Conservation (phyloP, 768 basidiomycete genomes). For the Kondoa malvinella region DNA sequence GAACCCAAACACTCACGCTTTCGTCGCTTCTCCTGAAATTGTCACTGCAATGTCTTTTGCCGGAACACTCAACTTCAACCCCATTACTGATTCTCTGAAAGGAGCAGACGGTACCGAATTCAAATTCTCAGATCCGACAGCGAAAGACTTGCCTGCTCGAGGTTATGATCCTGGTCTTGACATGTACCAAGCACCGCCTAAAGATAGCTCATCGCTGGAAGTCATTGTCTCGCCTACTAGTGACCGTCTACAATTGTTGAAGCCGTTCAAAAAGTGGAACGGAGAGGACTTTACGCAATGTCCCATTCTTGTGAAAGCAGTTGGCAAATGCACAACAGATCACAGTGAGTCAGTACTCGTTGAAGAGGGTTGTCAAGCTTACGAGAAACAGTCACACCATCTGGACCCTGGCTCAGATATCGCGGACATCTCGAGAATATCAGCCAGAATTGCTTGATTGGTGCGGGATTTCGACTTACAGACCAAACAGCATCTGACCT, state of each 20-base stretch:
- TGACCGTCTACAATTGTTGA: background rate
- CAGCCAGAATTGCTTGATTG: background rate
- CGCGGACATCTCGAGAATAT: background rate
- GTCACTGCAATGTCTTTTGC: conserved; percentile 83
- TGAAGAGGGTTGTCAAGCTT: background rate
- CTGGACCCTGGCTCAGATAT: background rate
- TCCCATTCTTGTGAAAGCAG: conserved; percentile 91
- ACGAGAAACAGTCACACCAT: conserved; percentile 24
- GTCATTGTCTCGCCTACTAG: conserved; percentile 50
- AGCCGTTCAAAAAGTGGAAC: conserved; percentile 47
- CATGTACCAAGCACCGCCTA: conserved; percentile 89
- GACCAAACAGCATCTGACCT: conserved; percentile 9
- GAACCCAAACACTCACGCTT: conserved; percentile 67
- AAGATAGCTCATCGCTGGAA: conserved; percentile 58
- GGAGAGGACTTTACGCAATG: conserved; percentile 76
- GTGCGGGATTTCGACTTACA: too few relatives aligned
- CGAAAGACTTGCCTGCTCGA: conserved; percentile 77
- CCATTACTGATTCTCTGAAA: conserved; percentile 53
- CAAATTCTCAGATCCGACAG: conserved; percentile 68
- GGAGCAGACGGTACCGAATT: conserved; percentile 57
- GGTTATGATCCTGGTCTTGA: conserved; percentile 94
- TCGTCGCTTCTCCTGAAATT: conserved; percentile 85
- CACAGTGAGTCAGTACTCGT: conserved; percentile 54
- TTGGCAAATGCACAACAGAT: conserved; percentile 68
- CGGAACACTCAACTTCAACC: conserved; percentile 82